Conservation (phyloP, 305 asterid genomes). For the Solanum chacoense region DNA sequence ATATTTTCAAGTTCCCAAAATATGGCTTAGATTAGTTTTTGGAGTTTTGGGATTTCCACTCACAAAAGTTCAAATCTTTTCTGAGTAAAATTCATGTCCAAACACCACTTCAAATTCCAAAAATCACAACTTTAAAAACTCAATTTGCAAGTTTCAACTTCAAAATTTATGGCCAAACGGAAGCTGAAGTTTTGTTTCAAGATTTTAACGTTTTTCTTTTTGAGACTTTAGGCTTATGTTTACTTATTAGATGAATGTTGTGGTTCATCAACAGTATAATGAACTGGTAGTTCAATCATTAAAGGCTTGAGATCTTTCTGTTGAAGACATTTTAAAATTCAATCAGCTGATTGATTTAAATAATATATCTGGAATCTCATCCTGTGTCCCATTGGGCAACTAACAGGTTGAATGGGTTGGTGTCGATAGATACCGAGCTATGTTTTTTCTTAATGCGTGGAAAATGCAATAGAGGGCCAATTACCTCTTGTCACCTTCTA, state of each 20-base stretch:
- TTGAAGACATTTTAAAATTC: neutral
- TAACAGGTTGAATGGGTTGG: neutral
- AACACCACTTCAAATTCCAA: neutral
- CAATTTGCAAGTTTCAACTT: neutral
- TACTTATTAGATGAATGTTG: neutral
- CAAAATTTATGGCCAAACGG: neutral
- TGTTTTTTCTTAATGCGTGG: neutral
- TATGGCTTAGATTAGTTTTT: neutral
- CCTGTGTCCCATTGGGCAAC: neutral
- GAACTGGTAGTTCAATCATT: neutral
- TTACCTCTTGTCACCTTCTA: neutral
- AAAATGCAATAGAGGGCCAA: neutral
- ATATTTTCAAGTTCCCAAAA: neutral
- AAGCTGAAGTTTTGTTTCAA: neutral
- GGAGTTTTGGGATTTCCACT: neutral
- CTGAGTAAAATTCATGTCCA: neutral
- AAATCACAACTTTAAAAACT: neutral
- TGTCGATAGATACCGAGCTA: neutral
- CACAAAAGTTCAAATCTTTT: neutral
- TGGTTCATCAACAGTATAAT: neutral
- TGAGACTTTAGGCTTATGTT: neutral
- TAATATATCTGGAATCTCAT: neutral
- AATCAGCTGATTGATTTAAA: neutral
- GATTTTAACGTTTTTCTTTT: neutral
- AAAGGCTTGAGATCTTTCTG: neutral